A percentile compares a stretch with the other conserved stretches of the same genome.
These are phyloP conservation scores for Thraustotheca clavata DNA, from an alignment of 352 stramenopile species.

Conservation along the genomic window DNA sequence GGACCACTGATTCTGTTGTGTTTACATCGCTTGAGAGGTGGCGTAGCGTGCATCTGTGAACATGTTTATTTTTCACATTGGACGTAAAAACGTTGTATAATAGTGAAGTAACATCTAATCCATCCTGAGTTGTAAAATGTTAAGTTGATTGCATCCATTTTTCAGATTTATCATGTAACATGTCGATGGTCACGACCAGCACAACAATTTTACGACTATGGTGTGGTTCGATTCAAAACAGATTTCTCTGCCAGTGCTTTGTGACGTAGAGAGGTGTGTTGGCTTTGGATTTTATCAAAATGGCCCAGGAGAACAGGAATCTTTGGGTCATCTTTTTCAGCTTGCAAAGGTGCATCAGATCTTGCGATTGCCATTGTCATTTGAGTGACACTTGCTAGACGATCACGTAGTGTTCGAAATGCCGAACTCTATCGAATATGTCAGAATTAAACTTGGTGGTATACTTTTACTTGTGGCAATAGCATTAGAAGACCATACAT, in stretches of 20 bases:
- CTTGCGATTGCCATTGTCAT: slow-evolving; percentile 78
- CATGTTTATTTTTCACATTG: no score
- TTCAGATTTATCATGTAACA: no score
- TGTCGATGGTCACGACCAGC: no score
- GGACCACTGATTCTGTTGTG: no score
- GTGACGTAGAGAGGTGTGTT: slow-evolving; percentile 34
- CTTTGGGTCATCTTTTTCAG: slow-evolving; percentile 24
- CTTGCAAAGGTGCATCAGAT: slow-evolving; percentile 49
- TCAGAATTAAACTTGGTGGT: not conserved
- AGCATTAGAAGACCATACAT: slow-evolving; percentile 97
- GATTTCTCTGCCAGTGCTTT: slow-evolving; percentile 14
- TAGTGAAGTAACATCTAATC: no score
- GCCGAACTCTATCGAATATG: slow-evolving; percentile 37
- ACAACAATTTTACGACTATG: no score
- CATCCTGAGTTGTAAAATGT: no score
- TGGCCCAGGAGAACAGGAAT: slow-evolving; percentile 47
- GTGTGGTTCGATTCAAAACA: slow-evolving; percentile 2
- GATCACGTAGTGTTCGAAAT: slow-evolving; percentile 75
- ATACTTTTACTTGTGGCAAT: slow-evolving; percentile 78
- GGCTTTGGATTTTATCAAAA: slow-evolving; percentile 65
- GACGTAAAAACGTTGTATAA: no score
- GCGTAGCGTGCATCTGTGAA: no score
- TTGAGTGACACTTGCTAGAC: slow-evolving; percentile 76
- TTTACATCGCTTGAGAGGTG: no score
- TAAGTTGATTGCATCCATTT: no score